Evolutionary conservation across 768 basidiomycete genomes (phyloP), one percentile per base, ranked within the genome.

Genomic region (Stropharia rugosoannulata): DNA sequence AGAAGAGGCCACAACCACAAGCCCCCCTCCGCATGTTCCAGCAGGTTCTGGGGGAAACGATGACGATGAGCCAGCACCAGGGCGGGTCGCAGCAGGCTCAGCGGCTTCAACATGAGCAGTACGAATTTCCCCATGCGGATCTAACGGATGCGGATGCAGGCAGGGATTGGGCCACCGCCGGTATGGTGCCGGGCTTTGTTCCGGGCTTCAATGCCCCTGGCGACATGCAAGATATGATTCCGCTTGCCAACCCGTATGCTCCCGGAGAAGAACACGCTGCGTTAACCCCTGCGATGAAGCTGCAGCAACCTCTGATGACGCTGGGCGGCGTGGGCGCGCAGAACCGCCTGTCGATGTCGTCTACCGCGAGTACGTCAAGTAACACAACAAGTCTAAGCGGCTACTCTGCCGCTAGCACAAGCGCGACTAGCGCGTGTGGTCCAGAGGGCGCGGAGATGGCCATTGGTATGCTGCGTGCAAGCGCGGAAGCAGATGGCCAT

Each of bases 301-400:
- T 29, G 39, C 39, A 42, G 15, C 22, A 12, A n/a, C 40, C 22
- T 12, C 45, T 12, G 39, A 37, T 40, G 15, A 41, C 25, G 25
- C 27, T 51, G 15, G 50, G 50, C 39, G 40, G 40, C 41, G 43
- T 44, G 32, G 51, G 45, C 47, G 46, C 9, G 42, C 32, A 12
- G 6, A 60, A 62, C 41, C 58, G 62, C 12, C 60, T 54, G 13
- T 65, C 64, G 27, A 55, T 63, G 27, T 65, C 64, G 29, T 60
- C 59, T 8, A 60, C 58, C 0, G 58, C 60, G 15, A 63, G 62
- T 27, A 18, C 50, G 25, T 53, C 46, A 50, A 48, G 12, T 10
- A 35, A 48, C 16, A 39, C 16, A 18, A 59, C 46, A 29, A 54
- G 50, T 29, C 48, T n/a, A 12, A 57, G 51, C 27, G 35, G 47